Conservation (phyloP, 306 rosid species). For the Acacia confusa region DNA sequence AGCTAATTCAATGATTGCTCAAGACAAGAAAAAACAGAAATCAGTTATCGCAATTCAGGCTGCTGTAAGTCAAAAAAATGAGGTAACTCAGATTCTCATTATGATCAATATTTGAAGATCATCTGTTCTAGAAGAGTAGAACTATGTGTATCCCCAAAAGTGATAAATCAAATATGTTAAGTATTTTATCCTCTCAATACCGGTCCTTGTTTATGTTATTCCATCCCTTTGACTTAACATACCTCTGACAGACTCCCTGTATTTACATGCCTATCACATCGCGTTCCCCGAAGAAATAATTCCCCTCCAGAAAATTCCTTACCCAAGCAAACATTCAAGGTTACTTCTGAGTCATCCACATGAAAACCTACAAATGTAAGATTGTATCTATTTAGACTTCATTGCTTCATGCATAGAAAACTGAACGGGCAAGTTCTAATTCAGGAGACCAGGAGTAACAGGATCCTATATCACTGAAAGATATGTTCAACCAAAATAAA, state of each 20-base stretch:
- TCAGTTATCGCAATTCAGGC: not conserved
- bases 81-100: conserved; percentile 12
- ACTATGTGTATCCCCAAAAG: not conserved
- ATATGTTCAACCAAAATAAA: conserved; percentile 6
- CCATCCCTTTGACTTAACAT: conserved; percentile 27
- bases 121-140: not conserved
- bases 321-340: conserved; percentile 64
- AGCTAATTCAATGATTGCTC: not conserved
- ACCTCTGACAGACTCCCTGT: conserved; percentile 52
- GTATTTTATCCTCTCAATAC: conserved; percentile 14
- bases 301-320: conserved; percentile 66
- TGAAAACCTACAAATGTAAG: conserved; percentile 55
- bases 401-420: conserved; percentile 5
- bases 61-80: conserved; percentile 3
- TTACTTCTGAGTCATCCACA: conserved; percentile 68
- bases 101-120: conserved; percentile 3
- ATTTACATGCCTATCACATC: conserved; percentile 65
- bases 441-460: conserved; percentile 3
- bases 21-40: conserved; percentile 13
- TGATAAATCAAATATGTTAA: conserved; percentile 6
- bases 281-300: conserved; percentile 54
- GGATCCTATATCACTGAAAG: conserved; percentile 25
- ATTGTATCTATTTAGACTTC: conserved; percentile 26
- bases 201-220: conserved; percentile 20
- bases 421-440: not conserved